These are phyloP conservation scores for Aegilops sharonensis DNA, from an alignment of 176 grass and related monocot species.

Conservation along the genomic window DNA sequence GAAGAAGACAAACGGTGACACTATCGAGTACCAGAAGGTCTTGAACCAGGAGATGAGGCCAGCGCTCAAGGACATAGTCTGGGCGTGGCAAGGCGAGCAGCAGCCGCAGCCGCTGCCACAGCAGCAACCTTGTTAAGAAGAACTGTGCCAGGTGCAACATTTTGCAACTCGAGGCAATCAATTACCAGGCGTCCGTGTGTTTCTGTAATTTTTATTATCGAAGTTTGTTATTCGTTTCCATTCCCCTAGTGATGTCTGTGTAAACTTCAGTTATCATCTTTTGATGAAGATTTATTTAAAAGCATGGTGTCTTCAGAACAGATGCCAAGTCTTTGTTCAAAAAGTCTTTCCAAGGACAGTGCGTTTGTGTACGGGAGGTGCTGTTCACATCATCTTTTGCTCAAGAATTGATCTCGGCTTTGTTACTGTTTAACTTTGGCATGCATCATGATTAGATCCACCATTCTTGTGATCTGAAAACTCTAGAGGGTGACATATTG, in stretches of 20 bases:
- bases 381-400: neutral
- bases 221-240: neutral
- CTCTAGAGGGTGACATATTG: neutral
- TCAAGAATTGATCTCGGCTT: neutral
- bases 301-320: neutral
- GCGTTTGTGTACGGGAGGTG: neutral
- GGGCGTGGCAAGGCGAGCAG: conserved; percentile 95
- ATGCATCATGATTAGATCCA: neutral
- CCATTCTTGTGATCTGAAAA: neutral
- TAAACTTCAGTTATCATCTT: neutral
- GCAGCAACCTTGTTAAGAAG: conserved; percentile 10
- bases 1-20: conserved; percentile 83
- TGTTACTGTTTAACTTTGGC: neutral
- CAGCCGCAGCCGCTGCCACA: conserved; percentile 16
- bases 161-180: neutral
- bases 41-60: conserved; percentile 81
- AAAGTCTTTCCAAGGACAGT: too few relatives aligned
- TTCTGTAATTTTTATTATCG: neutral
- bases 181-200: conserved; percentile 19
- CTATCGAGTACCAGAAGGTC: conserved; percentile 74
- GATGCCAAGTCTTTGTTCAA: neutral
- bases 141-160: neutral
- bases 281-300: conserved; percentile 10
- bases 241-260: neutral
- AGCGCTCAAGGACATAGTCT: conserved; percentile 85